phyloP scores from a whole-genome alignment of 2,329 filamentous ascomycete species.

The Pseudogymnoascus sp. region DNA sequence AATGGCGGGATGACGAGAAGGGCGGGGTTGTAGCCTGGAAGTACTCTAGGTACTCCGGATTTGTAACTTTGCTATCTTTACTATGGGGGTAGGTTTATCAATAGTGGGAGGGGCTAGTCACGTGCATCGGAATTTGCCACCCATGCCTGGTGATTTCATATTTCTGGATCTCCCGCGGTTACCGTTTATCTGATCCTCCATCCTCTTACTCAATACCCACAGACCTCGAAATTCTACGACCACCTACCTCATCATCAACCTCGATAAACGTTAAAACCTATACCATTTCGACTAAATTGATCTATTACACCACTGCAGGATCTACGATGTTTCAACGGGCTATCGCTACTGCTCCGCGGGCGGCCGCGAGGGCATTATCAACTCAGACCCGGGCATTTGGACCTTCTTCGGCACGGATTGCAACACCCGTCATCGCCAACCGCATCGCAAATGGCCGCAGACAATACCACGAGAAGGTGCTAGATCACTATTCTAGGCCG shows the following conservation, averaged over 20 bases:
- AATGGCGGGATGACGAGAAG: slow-evolving; percentile 3
- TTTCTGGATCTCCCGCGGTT: not conserved
- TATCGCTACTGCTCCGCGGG: slow-evolving; percentile 22
- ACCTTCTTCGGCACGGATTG: slow-evolving; percentile 13
- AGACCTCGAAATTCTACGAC: not conserved
- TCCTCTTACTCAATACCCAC: slow-evolving; percentile 1
- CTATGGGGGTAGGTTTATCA: not conserved
- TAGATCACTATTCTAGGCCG: slow-evolving; percentile 76
- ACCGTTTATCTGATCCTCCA: slow-evolving; percentile 7
- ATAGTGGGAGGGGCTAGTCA: not conserved
- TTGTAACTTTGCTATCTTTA: slow-evolving; percentile 1
- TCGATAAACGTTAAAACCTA: not conserved
- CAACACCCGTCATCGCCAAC: slow-evolving; percentile 18
- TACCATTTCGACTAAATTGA: not conserved
- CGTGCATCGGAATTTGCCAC: slow-evolving; percentile 3
- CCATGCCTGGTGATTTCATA: slow-evolving; percentile 3
- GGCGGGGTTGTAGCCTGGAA: slow-evolving; percentile 1
- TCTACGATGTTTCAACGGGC: slow-evolving; percentile 25
- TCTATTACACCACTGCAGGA: not conserved
- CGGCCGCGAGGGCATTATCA: slow-evolving; percentile 23
- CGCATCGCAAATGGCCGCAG: slow-evolving; percentile 18
- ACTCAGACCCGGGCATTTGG: slow-evolving; percentile 16
- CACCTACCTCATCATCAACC: not conserved
- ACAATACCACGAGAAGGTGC: slow-evolving; percentile 36
- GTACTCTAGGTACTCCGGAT: not conserved